These are phyloP conservation scores for Aspergillus campestris DNA, from an alignment of 495 filamentous ascomycete genomes.

Conservation along the genomic window DNA sequence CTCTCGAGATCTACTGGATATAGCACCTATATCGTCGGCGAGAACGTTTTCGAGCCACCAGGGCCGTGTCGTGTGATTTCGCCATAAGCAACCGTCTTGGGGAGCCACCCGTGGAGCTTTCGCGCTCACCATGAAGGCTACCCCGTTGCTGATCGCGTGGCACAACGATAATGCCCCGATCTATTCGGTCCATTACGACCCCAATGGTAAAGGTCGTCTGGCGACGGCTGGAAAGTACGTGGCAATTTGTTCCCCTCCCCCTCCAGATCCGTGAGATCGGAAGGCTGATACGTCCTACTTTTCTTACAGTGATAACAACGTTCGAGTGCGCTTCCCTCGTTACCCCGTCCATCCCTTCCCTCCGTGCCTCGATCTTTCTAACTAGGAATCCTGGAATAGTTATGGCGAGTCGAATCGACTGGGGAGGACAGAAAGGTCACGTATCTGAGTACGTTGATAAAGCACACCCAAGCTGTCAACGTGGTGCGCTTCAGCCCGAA, in stretches of 20 bases:
- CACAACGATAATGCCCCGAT: slow-evolving; percentile 92
- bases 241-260: neutral
- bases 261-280: neutral
- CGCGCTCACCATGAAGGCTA: slow-evolving; percentile 68
- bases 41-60: neutral
- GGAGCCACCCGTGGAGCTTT: slow-evolving; percentile 19
- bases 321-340: slow-evolving; percentile 58
- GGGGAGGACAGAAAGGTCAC: slow-evolving; percentile 84
- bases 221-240: slow-evolving; percentile 75
- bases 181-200: slow-evolving; percentile 93
- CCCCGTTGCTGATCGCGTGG: slow-evolving; percentile 89
- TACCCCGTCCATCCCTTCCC: slow-evolving; percentile 5
- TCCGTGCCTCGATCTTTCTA: neutral
- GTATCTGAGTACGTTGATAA: slow-evolving; percentile 82
- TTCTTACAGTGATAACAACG: slow-evolving; percentile 72
- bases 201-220: slow-evolving; percentile 82
- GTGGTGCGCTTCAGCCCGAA: slow-evolving; percentile 92
- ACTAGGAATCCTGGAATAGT: slow-evolving; percentile 34
- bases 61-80: neutral
- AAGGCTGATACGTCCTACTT: slow-evolving; percentile 6
- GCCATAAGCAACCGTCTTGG: slow-evolving; percentile 3
- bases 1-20: neutral
- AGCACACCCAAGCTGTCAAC: slow-evolving; percentile 97
- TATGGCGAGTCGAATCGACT: slow-evolving; percentile 82
- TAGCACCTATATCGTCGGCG: neutral